These are phyloP conservation scores for Vickermania ingenoplastis DNA, from an alignment of 208 protist genomes.

Conservation along the genomic window DNA sequence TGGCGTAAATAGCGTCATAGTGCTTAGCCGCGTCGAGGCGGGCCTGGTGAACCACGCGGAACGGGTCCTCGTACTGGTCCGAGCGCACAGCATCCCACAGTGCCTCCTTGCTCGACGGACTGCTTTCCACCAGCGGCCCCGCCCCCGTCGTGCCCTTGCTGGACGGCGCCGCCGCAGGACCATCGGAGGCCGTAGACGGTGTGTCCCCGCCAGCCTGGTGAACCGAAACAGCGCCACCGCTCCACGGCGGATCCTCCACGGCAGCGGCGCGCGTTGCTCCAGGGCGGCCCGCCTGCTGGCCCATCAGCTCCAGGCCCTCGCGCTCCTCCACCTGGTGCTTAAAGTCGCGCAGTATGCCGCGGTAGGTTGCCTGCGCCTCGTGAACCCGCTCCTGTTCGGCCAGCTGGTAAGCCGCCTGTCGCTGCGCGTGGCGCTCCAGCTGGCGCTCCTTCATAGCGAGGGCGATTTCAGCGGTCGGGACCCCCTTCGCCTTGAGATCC, in stretches of 20 bases:
- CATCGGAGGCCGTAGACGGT: neutral
- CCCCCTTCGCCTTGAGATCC: slow-evolving; percentile 40
- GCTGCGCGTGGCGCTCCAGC: slow-evolving; percentile 38
- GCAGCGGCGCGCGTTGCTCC: neutral
- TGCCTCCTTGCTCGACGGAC: slow-evolving; percentile 12
- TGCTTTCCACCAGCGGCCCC: neutral
- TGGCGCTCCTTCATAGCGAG: slow-evolving; percentile 33
- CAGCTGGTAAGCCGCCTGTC: slow-evolving; percentile 62
- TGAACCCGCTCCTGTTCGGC: slow-evolving; percentile 48
- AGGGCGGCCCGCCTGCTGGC: slow-evolving; percentile 4
- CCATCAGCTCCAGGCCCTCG: slow-evolving; percentile 59
- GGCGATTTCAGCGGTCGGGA: slow-evolving; percentile 30
- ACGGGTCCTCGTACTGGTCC: slow-evolving; percentile 74
- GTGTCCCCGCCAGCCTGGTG: neutral
- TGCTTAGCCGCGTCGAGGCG: slow-evolving; percentile 62
- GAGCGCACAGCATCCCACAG: slow-evolving; percentile 49
- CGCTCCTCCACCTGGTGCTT: slow-evolving; percentile 56
- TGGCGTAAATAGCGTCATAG: slow-evolving; percentile 58
- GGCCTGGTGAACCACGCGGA: slow-evolving; percentile 69
- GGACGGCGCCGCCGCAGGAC: neutral
- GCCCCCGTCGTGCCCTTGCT: neutral
- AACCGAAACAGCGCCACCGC: neutral
- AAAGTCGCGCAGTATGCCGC: slow-evolving; percentile 61
- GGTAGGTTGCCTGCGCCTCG: slow-evolving; percentile 35
- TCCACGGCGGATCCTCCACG: neutral